Evolutionary conservation across 768 basidiomycete genomes (phyloP).

Genomic region (Boletus bicolor): DNA sequence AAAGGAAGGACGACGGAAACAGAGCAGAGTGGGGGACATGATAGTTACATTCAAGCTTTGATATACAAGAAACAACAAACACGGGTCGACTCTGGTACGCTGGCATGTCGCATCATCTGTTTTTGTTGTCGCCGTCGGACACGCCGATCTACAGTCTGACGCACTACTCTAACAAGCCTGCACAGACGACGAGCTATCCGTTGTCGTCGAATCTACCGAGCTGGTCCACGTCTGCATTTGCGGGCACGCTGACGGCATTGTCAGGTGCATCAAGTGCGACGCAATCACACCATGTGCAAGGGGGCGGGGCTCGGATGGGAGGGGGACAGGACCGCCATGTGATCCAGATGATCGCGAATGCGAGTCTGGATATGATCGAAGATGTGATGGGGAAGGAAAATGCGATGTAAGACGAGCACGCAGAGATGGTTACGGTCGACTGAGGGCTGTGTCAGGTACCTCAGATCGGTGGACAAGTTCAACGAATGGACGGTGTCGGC

Average conservation of each 20-base stretch:
- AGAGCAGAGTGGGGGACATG: constrained; percentile 5
- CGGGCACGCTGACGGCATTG: constrained; percentile 81
- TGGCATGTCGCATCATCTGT: constrained; percentile 82
- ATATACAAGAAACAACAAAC: constrained; percentile 12
- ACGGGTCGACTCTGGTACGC: background rate
- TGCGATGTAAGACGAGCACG: constrained; percentile 59
- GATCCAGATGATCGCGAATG: constrained; percentile 98
- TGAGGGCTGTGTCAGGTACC: constrained; percentile 61
- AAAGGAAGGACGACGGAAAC: constrained; percentile 2
- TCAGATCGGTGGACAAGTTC: constrained; percentile 94
- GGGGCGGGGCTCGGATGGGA: constrained; percentile 66
- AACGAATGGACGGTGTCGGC: constrained; percentile 99
- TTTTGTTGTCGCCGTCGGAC: constrained; percentile 81
- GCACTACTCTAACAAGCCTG: constrained; percentile 77
- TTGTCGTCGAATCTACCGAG: constrained; percentile 80
- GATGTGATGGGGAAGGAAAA: constrained; percentile 85
- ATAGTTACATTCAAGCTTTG: background rate
- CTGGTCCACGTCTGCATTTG: constrained; percentile 91
- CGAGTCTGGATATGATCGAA: constrained; percentile 91
- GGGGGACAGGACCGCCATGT: constrained; percentile 89
- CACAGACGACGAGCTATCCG: constrained; percentile 55
- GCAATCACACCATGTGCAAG: constrained; percentile 56
- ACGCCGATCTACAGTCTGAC: constrained; percentile 82
- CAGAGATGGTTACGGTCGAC: constrained; percentile 8
- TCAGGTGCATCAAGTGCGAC: constrained; percentile 80